These are phyloP conservation scores for Fusarium sp. DNA, from an alignment of 2,329 filamentous ascomycete genomes.

Conservation along the genomic window DNA sequence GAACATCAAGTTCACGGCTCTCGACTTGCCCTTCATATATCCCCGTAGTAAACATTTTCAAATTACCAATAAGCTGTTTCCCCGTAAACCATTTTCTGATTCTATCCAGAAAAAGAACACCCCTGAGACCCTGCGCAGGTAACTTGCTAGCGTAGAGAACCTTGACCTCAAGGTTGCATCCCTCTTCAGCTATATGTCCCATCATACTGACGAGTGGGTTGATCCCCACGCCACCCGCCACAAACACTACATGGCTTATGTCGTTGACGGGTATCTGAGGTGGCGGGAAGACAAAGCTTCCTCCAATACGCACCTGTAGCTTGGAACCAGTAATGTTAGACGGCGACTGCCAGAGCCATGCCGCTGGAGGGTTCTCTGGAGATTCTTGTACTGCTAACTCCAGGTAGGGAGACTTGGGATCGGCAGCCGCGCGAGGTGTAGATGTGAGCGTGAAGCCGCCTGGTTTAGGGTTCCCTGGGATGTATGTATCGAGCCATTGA, in stretches of 20 bases:
- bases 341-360: conserved; percentile 74
- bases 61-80: conserved; percentile 44
- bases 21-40: not conserved
- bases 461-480: conserved; percentile 72
- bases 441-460: conserved; percentile 92
- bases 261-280: conserved; percentile 48
- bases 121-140: conserved; percentile 39
- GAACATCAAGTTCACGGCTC: conserved; percentile 27
- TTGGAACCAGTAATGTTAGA: conserved; percentile 64
- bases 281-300: conserved; percentile 82
- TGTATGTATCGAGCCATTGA: conserved; percentile 87
- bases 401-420: conserved; percentile 58
- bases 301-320: conserved; percentile 77
- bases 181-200: conserved; percentile 59
- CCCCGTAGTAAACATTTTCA: conserved; percentile 59
- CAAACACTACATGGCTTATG: conserved; percentile 70
- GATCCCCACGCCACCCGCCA: conserved; percentile 84
- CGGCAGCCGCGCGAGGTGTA: conserved; percentile 65
- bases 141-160: conserved; percentile 69
- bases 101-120: conserved; percentile 61
- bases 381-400: conserved; percentile 82
- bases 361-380: conserved; percentile 74
- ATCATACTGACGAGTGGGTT: conserved; percentile 83
- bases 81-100: conserved; percentile 53
- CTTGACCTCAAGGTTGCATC: conserved; percentile 53